Conservation (phyloP, 2,329 filamentous ascomycete species). For the Aaosphaeria pasadenensis region DNA sequence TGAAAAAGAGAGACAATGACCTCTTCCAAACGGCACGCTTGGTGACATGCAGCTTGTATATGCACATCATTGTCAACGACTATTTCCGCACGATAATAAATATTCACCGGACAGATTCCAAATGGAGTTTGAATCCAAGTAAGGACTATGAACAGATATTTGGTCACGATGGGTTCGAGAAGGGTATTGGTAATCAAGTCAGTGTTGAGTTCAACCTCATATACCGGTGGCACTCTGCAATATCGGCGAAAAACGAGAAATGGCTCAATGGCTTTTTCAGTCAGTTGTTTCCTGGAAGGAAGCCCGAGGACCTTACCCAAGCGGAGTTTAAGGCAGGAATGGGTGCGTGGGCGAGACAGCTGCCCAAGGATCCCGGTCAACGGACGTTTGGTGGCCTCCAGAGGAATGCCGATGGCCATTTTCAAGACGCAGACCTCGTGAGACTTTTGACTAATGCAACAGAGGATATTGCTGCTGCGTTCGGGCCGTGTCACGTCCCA, state of each 20-base stretch:
- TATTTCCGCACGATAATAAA: conserved; percentile 76
- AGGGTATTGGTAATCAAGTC: conserved; percentile 72
- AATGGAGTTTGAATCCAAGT: conserved; percentile 73
- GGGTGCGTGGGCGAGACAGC: conserved; percentile 46
- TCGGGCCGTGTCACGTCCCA: conserved; percentile 50
- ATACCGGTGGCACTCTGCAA: conserved; percentile 79
- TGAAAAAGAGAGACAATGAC: conserved; percentile 29
- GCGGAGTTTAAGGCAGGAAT: conserved; percentile 42
- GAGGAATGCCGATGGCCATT: conserved; percentile 41
- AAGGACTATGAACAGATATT: conserved; percentile 41
- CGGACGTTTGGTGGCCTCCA: conserved; percentile 42
- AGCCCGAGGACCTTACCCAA: conserved; percentile 42
- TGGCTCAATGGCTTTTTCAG: conserved; percentile 62
- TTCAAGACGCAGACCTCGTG: conserved; percentile 44
- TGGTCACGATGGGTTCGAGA: conserved; percentile 38
- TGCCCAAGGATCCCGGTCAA: conserved; percentile 53
- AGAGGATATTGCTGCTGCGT: conserved; percentile 47
- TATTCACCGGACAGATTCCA: conserved; percentile 62
- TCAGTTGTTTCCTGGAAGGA: conserved; percentile 34
- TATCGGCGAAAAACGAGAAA: conserved; percentile 66
- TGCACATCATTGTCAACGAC: conserved; percentile 67
- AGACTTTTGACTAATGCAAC: conserved; percentile 45
- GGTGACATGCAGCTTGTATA: conserved; percentile 45
- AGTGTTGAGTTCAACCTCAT: conserved; percentile 81
- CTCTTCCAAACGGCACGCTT: conserved; percentile 46